These are phyloP conservation scores for Prunus kanzakura DNA, from an alignment of 306 rosid species.

Conservation along the genomic window DNA sequence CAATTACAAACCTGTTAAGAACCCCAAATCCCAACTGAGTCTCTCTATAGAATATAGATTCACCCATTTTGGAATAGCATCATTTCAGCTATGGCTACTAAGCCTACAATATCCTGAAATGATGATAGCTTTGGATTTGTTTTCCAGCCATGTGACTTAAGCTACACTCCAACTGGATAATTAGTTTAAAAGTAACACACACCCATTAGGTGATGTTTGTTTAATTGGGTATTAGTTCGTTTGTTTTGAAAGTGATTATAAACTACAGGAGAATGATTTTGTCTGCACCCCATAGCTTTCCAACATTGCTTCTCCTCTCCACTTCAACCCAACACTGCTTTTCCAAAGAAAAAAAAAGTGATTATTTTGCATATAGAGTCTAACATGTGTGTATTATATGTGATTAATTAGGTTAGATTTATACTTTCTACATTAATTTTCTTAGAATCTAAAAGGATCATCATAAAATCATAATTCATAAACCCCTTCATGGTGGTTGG, in stretches of 20 bases:
- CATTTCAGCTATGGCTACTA: constrained; percentile 21
- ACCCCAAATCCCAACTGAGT: neutral
- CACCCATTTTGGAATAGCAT: constrained; percentile 1
- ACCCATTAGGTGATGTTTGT: constrained; percentile 45
- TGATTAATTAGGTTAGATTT: constrained; percentile 12
- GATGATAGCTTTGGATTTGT: constrained; percentile 39
- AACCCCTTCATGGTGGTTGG: constrained; percentile 4
- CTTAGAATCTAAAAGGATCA: constrained; percentile 40
- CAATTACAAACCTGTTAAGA: constrained; percentile 11
- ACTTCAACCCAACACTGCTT: constrained; percentile 51
- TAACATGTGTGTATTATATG: constrained; percentile 8
- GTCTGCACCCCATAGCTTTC: constrained; percentile 45
- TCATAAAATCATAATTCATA: neutral
- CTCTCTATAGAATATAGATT: neutral
- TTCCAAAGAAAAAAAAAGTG: constrained; percentile 12
- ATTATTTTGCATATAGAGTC: constrained; percentile 23
- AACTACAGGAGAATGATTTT: constrained; percentile 30
- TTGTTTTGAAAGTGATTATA: constrained; percentile 68
- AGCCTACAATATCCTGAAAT: constrained; percentile 17
- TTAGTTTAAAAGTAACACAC: constrained; percentile 65
- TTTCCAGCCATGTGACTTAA: constrained; percentile 59
- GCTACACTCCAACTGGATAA: constrained; percentile 52
- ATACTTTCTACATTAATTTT: constrained; percentile 11
- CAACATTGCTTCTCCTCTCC: constrained; percentile 63
- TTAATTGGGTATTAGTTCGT: constrained; percentile 40